Conservation (phyloP, 805 yeast genomes). For the Kodamaea leandrae region DNA sequence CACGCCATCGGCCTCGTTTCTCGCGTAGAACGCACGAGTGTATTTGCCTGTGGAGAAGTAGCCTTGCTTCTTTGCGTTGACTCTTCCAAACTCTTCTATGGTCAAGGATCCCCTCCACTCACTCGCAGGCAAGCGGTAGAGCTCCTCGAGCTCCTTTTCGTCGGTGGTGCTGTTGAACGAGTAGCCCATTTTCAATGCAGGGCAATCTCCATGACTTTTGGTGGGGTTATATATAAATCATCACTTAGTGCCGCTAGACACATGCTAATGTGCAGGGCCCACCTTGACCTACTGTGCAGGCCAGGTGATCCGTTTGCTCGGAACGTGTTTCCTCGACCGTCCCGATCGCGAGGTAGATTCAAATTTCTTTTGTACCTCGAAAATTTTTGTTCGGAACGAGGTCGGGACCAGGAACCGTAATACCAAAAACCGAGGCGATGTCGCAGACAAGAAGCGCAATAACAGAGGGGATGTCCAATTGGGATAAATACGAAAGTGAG, state of each 20-base stretch:
- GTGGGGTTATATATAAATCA: too few species aligned
- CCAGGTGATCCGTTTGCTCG: background rate
- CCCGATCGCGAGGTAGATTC: background rate
- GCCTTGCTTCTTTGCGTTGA: slow-evolving; percentile 14
- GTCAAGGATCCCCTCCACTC: slow-evolving; percentile 24
- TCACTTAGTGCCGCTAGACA: too few species aligned
- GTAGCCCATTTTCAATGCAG: too few species aligned
- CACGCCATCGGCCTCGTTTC: slow-evolving; percentile 6
- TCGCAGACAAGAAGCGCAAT: too few species aligned
- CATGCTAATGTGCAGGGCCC: too few species aligned
- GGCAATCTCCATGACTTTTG: too few species aligned
- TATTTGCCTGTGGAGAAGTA: slow-evolving; percentile 8
- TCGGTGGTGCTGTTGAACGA: slow-evolving; percentile 22
- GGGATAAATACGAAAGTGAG: too few species aligned
- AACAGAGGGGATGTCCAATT: too few species aligned
- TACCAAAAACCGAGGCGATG: too few species aligned
- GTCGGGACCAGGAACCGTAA: background rate
- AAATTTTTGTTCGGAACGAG: background rate
- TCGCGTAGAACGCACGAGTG: slow-evolving; percentile 7
- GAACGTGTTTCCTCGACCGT: background rate
- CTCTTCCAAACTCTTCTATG: slow-evolving; percentile 23
- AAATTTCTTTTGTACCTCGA: background rate
- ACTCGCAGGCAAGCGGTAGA: slow-evolving; percentile 22
- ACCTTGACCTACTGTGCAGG: too few species aligned
- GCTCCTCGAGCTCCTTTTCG: slow-evolving; percentile 19